These are phyloP conservation scores for Ceraceosorus guamensis DNA, from an alignment of 1,284 basidiomycete genomes.

Conservation along the genomic window DNA sequence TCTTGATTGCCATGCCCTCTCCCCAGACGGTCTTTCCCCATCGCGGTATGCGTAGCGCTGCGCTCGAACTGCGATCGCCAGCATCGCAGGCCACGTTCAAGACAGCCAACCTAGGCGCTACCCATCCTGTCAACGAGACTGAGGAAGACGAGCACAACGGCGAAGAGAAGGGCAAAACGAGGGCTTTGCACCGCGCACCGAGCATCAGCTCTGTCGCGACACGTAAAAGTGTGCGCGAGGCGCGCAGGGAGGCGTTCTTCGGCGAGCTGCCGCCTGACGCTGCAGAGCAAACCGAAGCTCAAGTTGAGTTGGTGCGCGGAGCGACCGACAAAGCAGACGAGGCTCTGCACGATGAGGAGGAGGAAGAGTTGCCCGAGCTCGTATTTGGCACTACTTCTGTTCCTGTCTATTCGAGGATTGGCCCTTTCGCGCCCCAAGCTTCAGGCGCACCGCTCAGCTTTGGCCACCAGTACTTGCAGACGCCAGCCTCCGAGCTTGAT, in stretches of 20 bases:
- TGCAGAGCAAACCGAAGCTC: conserved; percentile 1
- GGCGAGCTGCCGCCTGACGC: conserved; percentile 12
- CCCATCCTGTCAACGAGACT: conserved; percentile 16
- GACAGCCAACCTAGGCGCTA: not conserved
- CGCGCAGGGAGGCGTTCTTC: conserved; percentile 36
- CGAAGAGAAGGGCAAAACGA: conserved; percentile 9
- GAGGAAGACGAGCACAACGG: conserved; percentile 14
- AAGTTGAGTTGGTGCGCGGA: not conserved
- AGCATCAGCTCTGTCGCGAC: conserved; percentile 3
- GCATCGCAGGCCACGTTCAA: not conserved
- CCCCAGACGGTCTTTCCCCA: conserved; percentile 32
- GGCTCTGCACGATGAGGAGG: conserved; percentile 30
- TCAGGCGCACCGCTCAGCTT: not conserved
- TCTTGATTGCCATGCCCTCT: conserved; percentile 40
- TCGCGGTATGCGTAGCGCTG: not conserved
- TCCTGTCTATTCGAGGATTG: conserved; percentile 27
- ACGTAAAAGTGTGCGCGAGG: conserved; percentile 27
- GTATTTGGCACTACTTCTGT: conserved; percentile 41
- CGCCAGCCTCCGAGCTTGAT: conserved; percentile 11
- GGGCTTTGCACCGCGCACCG: conserved; percentile 4
- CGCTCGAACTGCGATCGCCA: not conserved
- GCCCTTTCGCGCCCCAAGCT: conserved; percentile 4
- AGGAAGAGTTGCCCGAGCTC: conserved; percentile 40
- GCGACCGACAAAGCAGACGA: conserved; percentile 4
- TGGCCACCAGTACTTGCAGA: not conserved